A percentile compares a stretch with the other conserved stretches of the same genome.
Evolutionary conservation across 2,329 filamentous ascomycete genomes (phyloP).

Genomic region (Alternaria solani): DNA sequence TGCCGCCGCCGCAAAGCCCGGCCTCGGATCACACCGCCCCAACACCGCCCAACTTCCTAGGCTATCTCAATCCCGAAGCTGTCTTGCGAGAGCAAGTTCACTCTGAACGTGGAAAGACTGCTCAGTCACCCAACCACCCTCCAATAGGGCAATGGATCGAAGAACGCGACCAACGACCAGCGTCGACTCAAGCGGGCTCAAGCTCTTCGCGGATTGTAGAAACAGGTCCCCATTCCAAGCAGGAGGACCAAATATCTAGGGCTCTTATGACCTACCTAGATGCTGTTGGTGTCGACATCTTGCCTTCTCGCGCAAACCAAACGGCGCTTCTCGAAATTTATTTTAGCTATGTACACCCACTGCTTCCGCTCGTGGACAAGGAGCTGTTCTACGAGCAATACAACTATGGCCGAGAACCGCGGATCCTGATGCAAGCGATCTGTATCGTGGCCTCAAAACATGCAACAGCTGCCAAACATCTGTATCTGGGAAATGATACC

Average conservation of each 20-base stretch:
- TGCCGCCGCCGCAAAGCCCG: constrained; percentile 46
- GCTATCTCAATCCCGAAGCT: constrained; percentile 59
- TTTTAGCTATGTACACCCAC: constrained; percentile 56
- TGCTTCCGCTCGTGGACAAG: constrained; percentile 58
- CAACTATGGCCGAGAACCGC: constrained; percentile 46
- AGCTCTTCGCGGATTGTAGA: constrained; percentile 37
- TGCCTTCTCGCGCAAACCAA: constrained; percentile 48
- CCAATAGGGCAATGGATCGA: constrained; percentile 50
- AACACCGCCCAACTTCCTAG: constrained; percentile 54
- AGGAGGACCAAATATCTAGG: constrained; percentile 43
- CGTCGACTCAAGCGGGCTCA: constrained; percentile 34
- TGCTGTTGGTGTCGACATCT: constrained; percentile 46
- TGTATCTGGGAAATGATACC: constrained; percentile 49
- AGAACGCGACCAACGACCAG: constrained; percentile 36
- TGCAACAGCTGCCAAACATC: constrained; percentile 51
- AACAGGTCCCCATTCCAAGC: constrained; percentile 41
- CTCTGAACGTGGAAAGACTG: constrained; percentile 43
- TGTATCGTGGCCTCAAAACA: constrained; percentile 60
- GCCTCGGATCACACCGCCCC: constrained; percentile 39
- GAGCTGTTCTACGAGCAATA: constrained; percentile 52
- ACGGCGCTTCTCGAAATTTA: constrained; percentile 55
- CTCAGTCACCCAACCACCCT: constrained; percentile 38
- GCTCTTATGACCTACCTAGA: constrained; percentile 50
- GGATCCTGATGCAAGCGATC: constrained; percentile 55
- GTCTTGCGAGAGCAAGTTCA: constrained; percentile 54